Base-by-base conservation (phyloP, 192 early-diverging fungal species). In the Linnemannia schmuckeri region DNA sequence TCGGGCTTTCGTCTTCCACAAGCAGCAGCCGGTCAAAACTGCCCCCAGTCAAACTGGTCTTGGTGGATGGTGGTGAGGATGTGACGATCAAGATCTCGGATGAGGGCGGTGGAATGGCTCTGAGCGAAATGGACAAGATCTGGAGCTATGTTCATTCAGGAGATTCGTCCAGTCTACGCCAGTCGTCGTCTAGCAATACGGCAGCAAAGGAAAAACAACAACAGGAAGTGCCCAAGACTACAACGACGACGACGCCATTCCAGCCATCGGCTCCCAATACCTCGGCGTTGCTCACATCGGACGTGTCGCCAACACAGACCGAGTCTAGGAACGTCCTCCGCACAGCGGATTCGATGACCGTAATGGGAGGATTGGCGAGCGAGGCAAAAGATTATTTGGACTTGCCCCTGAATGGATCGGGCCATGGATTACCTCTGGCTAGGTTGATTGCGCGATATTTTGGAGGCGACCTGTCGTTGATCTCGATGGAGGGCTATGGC, bases 51-150 rank as follows among this genome's bases (percentile, higher is more conserved):
- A 92, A 89, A 79, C 82, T 95, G 69, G 87, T 91, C 78, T 88
- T 95, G 78, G 90, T 90, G 13, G 91, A 91, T 61, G 93, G 93
- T 49, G 89, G 89, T n/a, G 92, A 95, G 75, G 94, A 95, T 83
- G 90, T 94, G 54, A 81, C 93, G 4, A 93, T 95, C 83, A 91
- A 93, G 77, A 83, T 95, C 46, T 93, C 93, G n/a, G 94, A 95
- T 72, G 90, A 94, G 69, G 93, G 91, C 61, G 93, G 93, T 74
- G 94, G 94, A 75, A 91, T 95, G 79, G 91, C 93, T 35, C 75
- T 93, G 72, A 91, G 90, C 24, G 91, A 92, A 77, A 87, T 92
- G 68, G 88, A 92, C 63, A 91, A 89, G 27, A 89, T 93, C 70
- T 94, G 93, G 93, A 89, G 90, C 38, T 93, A 93, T 79, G 87